Conservation (phyloP, 305 asterid genomes). For the Coffea humblotiana region DNA sequence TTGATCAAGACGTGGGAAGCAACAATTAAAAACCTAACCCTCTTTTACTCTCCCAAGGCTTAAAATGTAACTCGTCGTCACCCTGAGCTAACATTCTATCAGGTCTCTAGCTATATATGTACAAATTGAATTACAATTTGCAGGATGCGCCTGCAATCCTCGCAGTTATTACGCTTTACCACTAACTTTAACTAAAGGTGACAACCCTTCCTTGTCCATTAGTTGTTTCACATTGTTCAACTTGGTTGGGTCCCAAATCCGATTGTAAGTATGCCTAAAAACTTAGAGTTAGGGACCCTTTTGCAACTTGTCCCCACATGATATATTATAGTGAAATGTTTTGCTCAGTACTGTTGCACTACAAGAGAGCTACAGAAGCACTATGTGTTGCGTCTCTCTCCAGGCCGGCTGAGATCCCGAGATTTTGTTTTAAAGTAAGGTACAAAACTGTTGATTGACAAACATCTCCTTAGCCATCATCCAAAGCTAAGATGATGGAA, state of each 20-base stretch:
- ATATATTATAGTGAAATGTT: not conserved
- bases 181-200: not conserved
- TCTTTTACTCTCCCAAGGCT: not conserved
- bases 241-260: conserved; percentile 3
- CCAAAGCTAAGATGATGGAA: not conserved
- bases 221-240: not conserved
- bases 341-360: conserved; percentile 29
- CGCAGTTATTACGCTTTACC: too few relatives aligned
- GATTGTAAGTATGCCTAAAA: not conserved
- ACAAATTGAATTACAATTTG: too few relatives aligned
- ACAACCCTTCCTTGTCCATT: conserved; percentile 5
- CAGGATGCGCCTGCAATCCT: too few relatives aligned
- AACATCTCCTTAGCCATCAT: conserved; percentile 2
- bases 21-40: not conserved
- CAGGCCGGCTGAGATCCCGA: conserved; percentile 32
- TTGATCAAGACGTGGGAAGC: not conserved
- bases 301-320: not conserved
- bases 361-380: conserved; percentile 45
- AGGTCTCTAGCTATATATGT: too few relatives aligned
- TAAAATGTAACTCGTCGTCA: too few relatives aligned
- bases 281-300: not conserved
- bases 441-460: conserved; percentile 20
- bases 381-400: conserved; percentile 28
- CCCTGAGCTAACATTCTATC: too few relatives aligned
- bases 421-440: conserved; percentile 11